These are phyloP conservation scores for Inga leiocalycina DNA, from an alignment of 306 rosid genomes.

Conservation along the genomic window DNA sequence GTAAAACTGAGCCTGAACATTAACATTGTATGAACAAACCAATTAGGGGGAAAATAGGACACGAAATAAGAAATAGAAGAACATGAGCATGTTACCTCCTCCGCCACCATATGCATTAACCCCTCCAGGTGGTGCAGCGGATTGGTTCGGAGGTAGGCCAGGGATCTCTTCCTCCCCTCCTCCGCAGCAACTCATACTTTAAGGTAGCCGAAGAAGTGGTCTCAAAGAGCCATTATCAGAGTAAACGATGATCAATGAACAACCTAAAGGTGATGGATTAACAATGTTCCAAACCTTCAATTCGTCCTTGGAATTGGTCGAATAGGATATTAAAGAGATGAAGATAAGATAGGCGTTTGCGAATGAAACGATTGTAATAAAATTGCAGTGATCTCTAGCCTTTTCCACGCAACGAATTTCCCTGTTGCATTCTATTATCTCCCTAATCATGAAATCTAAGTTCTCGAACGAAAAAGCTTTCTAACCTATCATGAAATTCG, in stretches of 20 bases:
- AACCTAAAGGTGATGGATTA: background rate
- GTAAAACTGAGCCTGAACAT: background rate
- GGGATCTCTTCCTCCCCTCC: slow-evolving; percentile 72
- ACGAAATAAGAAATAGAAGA: background rate
- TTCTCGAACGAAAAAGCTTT: background rate
- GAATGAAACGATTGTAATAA: background rate
- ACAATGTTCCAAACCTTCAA: background rate
- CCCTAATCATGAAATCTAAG: background rate
- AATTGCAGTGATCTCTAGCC: background rate
- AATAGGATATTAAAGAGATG: too few species aligned
- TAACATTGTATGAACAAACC: background rate
- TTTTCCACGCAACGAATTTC: background rate
- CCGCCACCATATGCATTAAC: slow-evolving; percentile 64
- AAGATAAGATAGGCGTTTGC: background rate
- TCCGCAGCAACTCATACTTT: slow-evolving; percentile 84
- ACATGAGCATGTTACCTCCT: slow-evolving; percentile 34
- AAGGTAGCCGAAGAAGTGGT: slow-evolving; percentile 21
- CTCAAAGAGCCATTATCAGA: slow-evolving; percentile 38
- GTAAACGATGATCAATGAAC: background rate
- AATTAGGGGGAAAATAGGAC: background rate
- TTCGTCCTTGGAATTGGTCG: background rate
- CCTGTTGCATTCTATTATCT: background rate
- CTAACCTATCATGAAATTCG: background rate
- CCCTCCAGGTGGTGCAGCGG: slow-evolving; percentile 73
- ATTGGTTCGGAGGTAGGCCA: slow-evolving; percentile 69